Conservation (phyloP, 306 rosid genomes). For the Vigna hirtella region DNA sequence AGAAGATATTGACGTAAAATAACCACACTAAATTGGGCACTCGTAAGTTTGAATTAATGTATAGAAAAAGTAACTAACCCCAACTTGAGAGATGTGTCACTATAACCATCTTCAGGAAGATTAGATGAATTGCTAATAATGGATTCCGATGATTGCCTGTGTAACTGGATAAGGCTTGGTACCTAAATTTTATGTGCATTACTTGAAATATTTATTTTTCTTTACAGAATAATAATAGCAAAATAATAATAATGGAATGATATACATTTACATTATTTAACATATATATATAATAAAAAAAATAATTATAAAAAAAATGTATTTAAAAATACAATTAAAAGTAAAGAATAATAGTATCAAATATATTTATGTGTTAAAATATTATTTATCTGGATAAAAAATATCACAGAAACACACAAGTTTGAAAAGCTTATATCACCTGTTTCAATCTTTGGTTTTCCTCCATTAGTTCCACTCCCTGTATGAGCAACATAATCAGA, state of each 20-base stretch:
- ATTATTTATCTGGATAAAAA: background rate
- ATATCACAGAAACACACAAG: background rate
- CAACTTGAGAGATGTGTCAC: slow-evolving; percentile 48
- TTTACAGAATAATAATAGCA: too few relatives aligned
- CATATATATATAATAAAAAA: too few relatives aligned
- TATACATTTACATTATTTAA: too few relatives aligned
- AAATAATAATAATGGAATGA: too few relatives aligned
- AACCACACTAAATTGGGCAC: background rate
- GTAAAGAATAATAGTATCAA: too few relatives aligned
- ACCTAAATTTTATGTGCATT: slow-evolving; percentile 20
- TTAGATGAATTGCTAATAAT: slow-evolving; percentile 38
- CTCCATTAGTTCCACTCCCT: slow-evolving; percentile 41
- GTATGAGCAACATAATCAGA: slow-evolving; percentile 6
- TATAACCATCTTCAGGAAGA: slow-evolving; percentile 38
- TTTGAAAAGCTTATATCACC: slow-evolving; percentile 31
- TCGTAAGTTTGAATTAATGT: background rate
- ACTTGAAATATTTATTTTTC: background rate
- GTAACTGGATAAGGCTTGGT: slow-evolving; percentile 26
- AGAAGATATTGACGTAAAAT: too few relatives aligned
- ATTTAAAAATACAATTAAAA: too few relatives aligned
- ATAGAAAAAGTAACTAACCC: slow-evolving; percentile 42
- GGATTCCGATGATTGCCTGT: slow-evolving; percentile 46
- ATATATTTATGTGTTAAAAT: too few relatives aligned
- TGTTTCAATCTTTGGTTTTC: slow-evolving; percentile 46
- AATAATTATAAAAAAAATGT: too few relatives aligned